Base-by-base conservation (phyloP, 345 rosid genomes). In the Pelargonium nanum region DNA sequence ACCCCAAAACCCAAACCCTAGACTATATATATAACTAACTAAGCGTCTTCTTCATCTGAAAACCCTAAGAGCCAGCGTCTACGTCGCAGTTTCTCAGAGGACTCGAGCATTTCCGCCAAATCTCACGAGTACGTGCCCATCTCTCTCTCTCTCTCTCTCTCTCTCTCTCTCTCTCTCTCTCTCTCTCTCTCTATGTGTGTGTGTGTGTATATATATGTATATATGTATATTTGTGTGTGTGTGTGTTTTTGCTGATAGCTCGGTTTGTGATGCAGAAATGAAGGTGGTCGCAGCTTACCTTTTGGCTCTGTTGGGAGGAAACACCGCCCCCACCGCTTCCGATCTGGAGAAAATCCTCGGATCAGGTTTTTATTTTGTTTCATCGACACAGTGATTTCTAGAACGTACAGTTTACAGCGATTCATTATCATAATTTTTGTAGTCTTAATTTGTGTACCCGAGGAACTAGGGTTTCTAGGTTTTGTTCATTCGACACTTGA, bases 261-360 rank as follows among this genome's bases (percentile, higher is more conserved):
- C 34, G n/a, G 19, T 26, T 52, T 59, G 63, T 52, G 30, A 0
- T n/a, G 55, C 70, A 60, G 68, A 69, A 65, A 88, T 89, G 93
- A 89, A 89, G 88, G 78, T 89, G 58, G 67, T 86, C 24, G 96
- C 91, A 5, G 89, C 91, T 13, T 89, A 74, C 22, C 75, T 86
- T 72, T 89, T 89, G 54, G 91, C 91, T 28, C 83, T 73, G 1
- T 67, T 86, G 77, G 81, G 96, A 26, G 93, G 96, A 19, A 89
- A 86, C 73, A 15, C 74, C 57, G 3, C 6, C 59, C 96, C 96
- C n/a, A 54, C 88, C 0, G 77, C 80, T 40, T 63, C 15, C 9
- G 85, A 89, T 48, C 60, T 89, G 75, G 84, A 84, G 56, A 2
- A 19, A 0, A 82, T 89, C 53, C 93, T 86, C n/a, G 88, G 78